These are phyloP conservation scores for Pleurotus citrinopileatus DNA, from an alignment of 768 basidiomycete genomes.

Conservation along the genomic window DNA sequence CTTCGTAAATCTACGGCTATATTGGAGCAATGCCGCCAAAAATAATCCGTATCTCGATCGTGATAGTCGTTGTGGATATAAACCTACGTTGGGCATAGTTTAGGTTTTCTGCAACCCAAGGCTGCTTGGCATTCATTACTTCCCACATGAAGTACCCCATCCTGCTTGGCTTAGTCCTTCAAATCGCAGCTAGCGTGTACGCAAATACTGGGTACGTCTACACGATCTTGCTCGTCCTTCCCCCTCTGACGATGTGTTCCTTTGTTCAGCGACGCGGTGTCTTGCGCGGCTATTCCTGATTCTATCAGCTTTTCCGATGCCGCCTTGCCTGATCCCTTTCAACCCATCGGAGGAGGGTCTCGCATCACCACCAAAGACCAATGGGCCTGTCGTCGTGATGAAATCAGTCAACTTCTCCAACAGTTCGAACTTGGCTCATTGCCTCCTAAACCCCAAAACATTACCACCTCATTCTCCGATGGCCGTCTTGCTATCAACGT, in stretches of 20 bases:
- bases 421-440: slow-evolving; percentile 51
- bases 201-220: background rate
- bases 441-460: slow-evolving; percentile 42
- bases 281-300: slow-evolving; percentile 27
- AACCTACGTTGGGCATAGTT: background rate
- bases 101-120: background rate
- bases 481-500: slow-evolving; percentile 48
- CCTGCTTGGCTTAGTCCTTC: slow-evolving; percentile 10
- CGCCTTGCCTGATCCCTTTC: slow-evolving; percentile 54
- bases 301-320: slow-evolving; percentile 33
- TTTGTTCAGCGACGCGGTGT: background rate
- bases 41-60: background rate
- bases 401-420: slow-evolving; percentile 49
- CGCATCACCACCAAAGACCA: slow-evolving; percentile 40
- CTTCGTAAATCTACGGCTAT: background rate
- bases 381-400: slow-evolving; percentile 49
- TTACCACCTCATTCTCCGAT: slow-evolving; percentile 42
- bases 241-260: background rate
- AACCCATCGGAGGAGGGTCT: slow-evolving; percentile 38
- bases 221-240: too few species aligned
- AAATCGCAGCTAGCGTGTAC: background rate
- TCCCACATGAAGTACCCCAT: background rate
- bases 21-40: background rate
- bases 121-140: background rate
- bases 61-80: background rate